Evolutionary conservation across 2,329 filamentous ascomycete genomes (phyloP), one percentile per base, ranked within the genome.

Genomic region (Fusarium sp.): DNA sequence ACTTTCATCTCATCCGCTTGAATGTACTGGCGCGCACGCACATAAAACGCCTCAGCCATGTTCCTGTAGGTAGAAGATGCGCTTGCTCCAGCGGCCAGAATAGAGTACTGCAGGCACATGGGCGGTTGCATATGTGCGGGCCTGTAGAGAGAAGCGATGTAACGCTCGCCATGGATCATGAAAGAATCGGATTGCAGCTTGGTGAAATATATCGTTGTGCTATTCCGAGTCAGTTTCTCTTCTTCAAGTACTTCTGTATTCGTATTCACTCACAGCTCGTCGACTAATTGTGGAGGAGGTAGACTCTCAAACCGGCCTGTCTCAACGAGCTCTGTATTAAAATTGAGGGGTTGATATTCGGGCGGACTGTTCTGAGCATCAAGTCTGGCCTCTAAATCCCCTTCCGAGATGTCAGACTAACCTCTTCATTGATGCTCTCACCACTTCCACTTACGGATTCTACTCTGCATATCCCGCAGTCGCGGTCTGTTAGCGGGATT

Each of bases 1-100:
- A 86, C 85, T 77, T 89, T 92, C 88, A 97, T 91, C 80, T 97
- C 93, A 66, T 95, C 92, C 28, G 87, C 82, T 72, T 97, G 91
- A 1, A 90, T 85, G 74, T 97, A 97, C 70, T 93, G 93, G 21
- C 93, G 86, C 6, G 93, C 88, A n/a, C 93, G 87, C 38, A 88
- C 85, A 76, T 97, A 97, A 70, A 97, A 93, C 44, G 93, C 86
- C 18, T 91, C 89, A 60, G 93, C 89, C 37, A 93, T 84, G 6
- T 81, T 81, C 4, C 84, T 82, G 72, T 95, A 94, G 70, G 91
- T 91, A 20, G 92, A 86, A 10, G 89, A 88, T 7, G 89, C 83
- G 18, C 89, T 88, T 11, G 93, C 89, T 5, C 92, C 92, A 72
- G 91, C 83, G 6, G 89, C 86, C 90, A 93, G 95, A 77, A 97